These are phyloP conservation scores for Coprinellus micaceus DNA, from an alignment of 768 basidiomycete genomes.

Conservation along the genomic window DNA sequence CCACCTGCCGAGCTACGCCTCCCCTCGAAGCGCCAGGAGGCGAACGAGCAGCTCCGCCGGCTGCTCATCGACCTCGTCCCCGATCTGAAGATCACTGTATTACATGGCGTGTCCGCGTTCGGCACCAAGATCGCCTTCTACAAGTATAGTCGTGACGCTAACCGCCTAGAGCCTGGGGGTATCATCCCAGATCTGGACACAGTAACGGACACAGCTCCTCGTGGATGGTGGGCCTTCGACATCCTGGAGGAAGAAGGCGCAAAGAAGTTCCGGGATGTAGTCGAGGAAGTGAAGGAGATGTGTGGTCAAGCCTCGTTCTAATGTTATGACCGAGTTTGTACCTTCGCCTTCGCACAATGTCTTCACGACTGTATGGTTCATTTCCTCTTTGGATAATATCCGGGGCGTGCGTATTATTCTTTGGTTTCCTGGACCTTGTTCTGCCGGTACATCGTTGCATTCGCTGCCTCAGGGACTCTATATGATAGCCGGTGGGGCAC, in stretches of 20 bases:
- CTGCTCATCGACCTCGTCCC: slow-evolving; percentile 18
- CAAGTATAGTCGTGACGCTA: background rate
- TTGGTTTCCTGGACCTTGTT: too few species aligned
- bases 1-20: slow-evolving; percentile 3
- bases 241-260: slow-evolving; percentile 15
- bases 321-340: slow-evolving; percentile 4
- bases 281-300: slow-evolving; percentile 4
- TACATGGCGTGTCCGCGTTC: slow-evolving; percentile 1
- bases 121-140: slow-evolving; percentile 4
- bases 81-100: background rate
- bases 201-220: slow-evolving; percentile 24
- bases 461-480: too few species aligned
- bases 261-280: slow-evolving; percentile 5
- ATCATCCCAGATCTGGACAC: slow-evolving; percentile 12
- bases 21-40: slow-evolving; percentile 19
- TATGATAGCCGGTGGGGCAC: too few species aligned
- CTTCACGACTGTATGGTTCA: slow-evolving; percentile 3
- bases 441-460: too few species aligned
- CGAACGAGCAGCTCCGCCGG: slow-evolving; percentile 17
- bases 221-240: slow-evolving; percentile 28
- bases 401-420: too few species aligned
- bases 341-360: slow-evolving; percentile 1
- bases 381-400: too few species aligned
- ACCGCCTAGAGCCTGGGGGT: slow-evolving; percentile 7
- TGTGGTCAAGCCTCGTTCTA: slow-evolving; percentile 4